phyloP scores from a whole-genome alignment of 2,329 filamentous ascomycete species.

The Claviceps quebecensis region DNA sequence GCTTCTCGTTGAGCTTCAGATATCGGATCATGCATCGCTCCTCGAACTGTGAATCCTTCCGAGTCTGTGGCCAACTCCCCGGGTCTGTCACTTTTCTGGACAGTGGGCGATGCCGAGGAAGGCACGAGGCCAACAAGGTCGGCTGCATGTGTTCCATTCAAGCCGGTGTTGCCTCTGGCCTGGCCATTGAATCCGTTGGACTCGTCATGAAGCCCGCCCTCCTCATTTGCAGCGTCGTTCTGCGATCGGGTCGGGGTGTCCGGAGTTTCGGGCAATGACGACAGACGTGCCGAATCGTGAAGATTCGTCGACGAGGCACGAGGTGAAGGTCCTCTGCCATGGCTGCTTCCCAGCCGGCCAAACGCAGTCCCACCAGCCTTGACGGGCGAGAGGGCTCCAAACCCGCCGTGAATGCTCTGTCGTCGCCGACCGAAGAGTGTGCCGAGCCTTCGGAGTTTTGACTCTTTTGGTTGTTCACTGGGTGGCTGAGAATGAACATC shows the following conservation, averaged over 20 bases:
- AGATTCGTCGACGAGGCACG: conserved; percentile 46
- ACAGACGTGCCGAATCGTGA: conserved; percentile 37
- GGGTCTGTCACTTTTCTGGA: conserved; percentile 24
- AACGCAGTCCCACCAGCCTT: conserved; percentile 40
- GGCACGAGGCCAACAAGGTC: conserved; percentile 39
- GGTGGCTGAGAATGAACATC: conserved; percentile 4
- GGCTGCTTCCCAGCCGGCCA: conserved; percentile 50
- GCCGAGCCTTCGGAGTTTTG: conserved; percentile 48
- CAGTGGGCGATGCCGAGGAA: conserved; percentile 36
- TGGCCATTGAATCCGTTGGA: conserved; percentile 29
- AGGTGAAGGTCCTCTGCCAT: conserved; percentile 42
- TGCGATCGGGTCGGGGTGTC: conserved; percentile 20
- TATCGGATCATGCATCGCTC: conserved; percentile 48
- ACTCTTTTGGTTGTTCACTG: conserved; percentile 22
- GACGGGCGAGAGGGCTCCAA: conserved; percentile 39
- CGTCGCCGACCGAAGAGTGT: conserved; percentile 52
- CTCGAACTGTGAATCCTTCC: conserved; percentile 65
- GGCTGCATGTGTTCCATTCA: conserved; percentile 33
- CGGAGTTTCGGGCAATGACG: conserved; percentile 44
- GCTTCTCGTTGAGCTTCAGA: conserved; percentile 57
- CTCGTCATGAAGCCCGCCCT: conserved; percentile 24
- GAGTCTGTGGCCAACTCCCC: conserved; percentile 41
- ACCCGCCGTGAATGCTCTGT: conserved; percentile 52
- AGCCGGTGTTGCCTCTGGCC: conserved; percentile 17
- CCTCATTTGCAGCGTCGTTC: conserved; percentile 13